phyloP scores from a whole-genome alignment of 2,329 filamentous ascomycete species.

The Pseudocercospora vitis region DNA sequence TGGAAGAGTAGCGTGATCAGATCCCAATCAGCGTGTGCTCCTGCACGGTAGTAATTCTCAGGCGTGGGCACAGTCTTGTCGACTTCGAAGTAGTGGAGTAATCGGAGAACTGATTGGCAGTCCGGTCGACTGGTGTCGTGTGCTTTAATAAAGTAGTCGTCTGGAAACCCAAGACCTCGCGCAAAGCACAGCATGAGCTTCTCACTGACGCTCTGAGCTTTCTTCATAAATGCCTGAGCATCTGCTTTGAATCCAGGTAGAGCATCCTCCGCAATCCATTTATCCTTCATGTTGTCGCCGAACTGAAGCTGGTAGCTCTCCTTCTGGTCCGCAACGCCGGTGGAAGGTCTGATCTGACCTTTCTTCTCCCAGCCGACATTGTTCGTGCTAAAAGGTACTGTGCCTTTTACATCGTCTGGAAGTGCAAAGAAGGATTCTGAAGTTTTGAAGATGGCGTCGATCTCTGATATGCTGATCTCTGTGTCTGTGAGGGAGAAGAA shows the following conservation, averaged over 20 bases:
- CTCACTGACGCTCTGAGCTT: slow-evolving; percentile 55
- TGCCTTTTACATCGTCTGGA: slow-evolving; percentile 53
- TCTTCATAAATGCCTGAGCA: slow-evolving; percentile 56
- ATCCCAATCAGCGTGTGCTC: slow-evolving; percentile 65
- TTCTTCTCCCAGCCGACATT: slow-evolving; percentile 64
- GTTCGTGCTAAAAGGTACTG: slow-evolving; percentile 55
- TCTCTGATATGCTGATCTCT: slow-evolving; percentile 50
- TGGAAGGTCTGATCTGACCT: slow-evolving; percentile 60
- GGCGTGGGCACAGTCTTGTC: slow-evolving; percentile 36
- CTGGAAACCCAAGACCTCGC: slow-evolving; percentile 56
- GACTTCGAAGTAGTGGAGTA: slow-evolving; percentile 56
- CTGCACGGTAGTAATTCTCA: slow-evolving; percentile 58
- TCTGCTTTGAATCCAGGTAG: slow-evolving; percentile 52
- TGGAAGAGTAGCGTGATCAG: slow-evolving; percentile 65
- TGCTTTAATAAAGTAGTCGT: slow-evolving; percentile 57
- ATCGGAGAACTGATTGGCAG: slow-evolving; percentile 56
- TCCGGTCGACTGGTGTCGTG: slow-evolving; percentile 54
- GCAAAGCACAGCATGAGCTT: slow-evolving; percentile 61
- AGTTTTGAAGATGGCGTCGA: slow-evolving; percentile 54
- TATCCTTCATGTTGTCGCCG: slow-evolving; percentile 53
- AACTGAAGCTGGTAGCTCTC: slow-evolving; percentile 65
- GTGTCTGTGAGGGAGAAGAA: slow-evolving; percentile 61
- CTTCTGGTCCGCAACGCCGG: slow-evolving; percentile 59
- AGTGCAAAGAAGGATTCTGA: slow-evolving; percentile 58
- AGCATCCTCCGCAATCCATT: slow-evolving; percentile 53